Evolutionary conservation across 371 early-diverging fungal species (phyloP), one percentile per base, ranked within the genome.

Genomic region (Mortierella sp.): DNA sequence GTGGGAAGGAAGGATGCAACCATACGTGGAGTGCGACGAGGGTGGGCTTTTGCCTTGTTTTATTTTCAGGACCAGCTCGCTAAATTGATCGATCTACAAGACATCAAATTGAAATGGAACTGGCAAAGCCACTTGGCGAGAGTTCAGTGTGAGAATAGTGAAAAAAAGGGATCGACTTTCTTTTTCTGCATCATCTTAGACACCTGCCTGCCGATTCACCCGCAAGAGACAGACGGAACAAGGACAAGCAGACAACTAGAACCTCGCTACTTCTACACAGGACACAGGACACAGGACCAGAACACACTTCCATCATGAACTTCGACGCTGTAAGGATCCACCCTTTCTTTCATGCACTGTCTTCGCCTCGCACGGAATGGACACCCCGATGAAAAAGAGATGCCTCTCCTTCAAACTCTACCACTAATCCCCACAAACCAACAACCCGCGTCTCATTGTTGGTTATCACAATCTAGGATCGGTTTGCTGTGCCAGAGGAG

Each of bases 271-370:
- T 31, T 45, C 66, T 43, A 11, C 29, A 45, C 47, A 58, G 58
- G 58, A 58, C 52, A 6, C 22, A 55, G 48, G 48, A 31, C 45
- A 45, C 16, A 45, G 16, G 2, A 10, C 45, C 31, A 55, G 29
- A 63, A 14, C 40, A 45, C 31, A 10, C 43, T 26, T 66, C 24
- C 55, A 50, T 50, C 68, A 74, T 74, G 74, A 68, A 68, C 47
- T 74, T 73, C 39, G 67, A 68, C 47, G 64, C 64, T 34, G 74
- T 74, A 74, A 74, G 74, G 44, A 53, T n/a, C 68, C 22, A 16
- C 43, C 39, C 16, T 40, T 26, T 45, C 29, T 5, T 40, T 52
- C 50, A 31, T 37, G 16, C 47, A 16, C 37, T 50, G 0, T 8
- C 58, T 69, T 34, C 39, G n/a, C 2, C 2, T n/a, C 44, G 11